Percentiles rank a stretch among this genome's conserved stretches.
Conservation (phyloP, 768 basidiomycete genomes). For the Kwoniella sp. region DNA sequence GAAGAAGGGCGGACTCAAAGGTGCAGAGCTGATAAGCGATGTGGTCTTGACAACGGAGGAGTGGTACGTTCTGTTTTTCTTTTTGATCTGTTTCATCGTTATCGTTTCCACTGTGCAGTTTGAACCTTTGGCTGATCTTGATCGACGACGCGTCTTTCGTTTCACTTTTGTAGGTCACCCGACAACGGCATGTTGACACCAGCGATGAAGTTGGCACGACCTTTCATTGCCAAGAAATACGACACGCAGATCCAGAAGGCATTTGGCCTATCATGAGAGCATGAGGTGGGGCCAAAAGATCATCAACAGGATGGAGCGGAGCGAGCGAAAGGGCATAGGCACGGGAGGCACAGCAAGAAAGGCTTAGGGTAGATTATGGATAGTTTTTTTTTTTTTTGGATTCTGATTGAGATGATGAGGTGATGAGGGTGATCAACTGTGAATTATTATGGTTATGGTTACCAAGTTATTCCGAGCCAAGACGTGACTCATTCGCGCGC, state of each 20-base stretch:
- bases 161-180: slow-evolving; percentile 34
- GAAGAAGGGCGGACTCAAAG: slow-evolving; percentile 48
- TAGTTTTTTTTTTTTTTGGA: no score
- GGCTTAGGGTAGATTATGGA: no score
- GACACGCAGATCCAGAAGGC: slow-evolving; percentile 38
- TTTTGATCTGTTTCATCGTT: background rate
- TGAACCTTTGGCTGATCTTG: background rate
- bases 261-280: background rate
- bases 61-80: slow-evolving; percentile 33
- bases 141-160: background rate
- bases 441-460: slow-evolving; percentile 1
- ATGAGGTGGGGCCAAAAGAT: no score
- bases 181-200: slow-evolving; percentile 53
- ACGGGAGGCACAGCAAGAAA: background rate
- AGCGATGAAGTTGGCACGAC: slow-evolving; percentile 51
- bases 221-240: slow-evolving; percentile 37
- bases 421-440: background rate
- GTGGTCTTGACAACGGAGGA: slow-evolving; percentile 50
- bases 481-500: background rate
- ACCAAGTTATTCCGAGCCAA: slow-evolving; percentile 3
- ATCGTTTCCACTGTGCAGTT: background rate
- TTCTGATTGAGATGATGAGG: no score
- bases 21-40: slow-evolving; percentile 44
- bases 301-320: background rate
- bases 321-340: no score